Conservation (phyloP, 257 asterid species). For the Dorcoceras hygrometricum region DNA sequence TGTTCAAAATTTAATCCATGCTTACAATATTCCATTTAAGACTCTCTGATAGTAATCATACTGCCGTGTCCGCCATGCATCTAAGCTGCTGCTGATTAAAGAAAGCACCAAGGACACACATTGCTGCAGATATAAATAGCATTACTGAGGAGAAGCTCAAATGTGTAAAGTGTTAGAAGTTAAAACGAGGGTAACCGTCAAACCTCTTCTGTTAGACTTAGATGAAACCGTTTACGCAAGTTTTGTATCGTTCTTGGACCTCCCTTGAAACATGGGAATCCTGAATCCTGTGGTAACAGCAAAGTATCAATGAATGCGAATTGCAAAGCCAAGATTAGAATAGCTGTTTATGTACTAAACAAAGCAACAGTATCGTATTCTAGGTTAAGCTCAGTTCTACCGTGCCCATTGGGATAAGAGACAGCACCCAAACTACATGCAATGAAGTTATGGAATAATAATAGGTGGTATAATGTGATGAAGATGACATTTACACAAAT, state of each 20-base stretch:
- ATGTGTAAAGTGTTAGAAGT: conserved; percentile 16
- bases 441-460: not conserved
- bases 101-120: conserved; percentile 99
- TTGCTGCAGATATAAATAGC: conserved; percentile 61
- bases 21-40: conserved; percentile 89
- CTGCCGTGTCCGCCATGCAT: conserved; percentile 98
- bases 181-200: conserved; percentile 21
- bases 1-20: conserved; percentile 19
- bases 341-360: conserved; percentile 6
- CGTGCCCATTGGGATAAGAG: conserved; percentile 20
- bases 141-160: conserved; percentile 19
- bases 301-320: conserved; percentile 16
- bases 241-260: conserved; percentile 95
- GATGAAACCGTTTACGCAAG: conserved; percentile 97
- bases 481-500: not conserved
- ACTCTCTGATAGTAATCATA: conserved; percentile 97
- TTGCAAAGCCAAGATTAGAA: conserved; percentile 10
- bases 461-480: not conserved
- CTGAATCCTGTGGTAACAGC: conserved; percentile 70
- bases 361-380: not conserved
- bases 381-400: not conserved
- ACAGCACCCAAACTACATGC: not conserved
- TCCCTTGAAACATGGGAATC: conserved; percentile 97
- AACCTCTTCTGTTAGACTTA: conserved; percentile 97
- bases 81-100: conserved; percentile 98